Evolutionary conservation across 139 green algal species (phyloP), one percentile per base, ranked within the genome.

Genomic region (Mesostigma viride): DNA sequence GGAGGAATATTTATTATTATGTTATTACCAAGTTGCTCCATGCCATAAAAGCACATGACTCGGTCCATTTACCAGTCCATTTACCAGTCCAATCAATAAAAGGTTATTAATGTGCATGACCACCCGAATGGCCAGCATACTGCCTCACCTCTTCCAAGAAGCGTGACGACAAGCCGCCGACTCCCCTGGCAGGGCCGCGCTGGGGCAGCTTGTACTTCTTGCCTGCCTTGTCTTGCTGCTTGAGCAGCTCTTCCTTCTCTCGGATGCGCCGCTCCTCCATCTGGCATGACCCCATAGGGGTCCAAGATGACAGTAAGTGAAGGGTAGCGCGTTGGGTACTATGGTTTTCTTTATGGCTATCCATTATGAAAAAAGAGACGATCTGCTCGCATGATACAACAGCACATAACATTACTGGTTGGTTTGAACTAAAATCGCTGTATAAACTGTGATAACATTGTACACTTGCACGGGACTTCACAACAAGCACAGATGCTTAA

Each of bases 201-300:
- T 35, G 26, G 33, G n/a, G 24, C 27, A 31, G 58, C 8, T 2
- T 31, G 33, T 73, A 73, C 27, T 69, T 68, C 3, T 44, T 35
- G 24, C 64, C 59, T 0, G 27, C 22, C 40, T 45, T 73, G 31
- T 74, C 67, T 36, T 74, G 67, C 32, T 73, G 31, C 45, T 58
- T 28, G 20, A 20, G 24, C 26, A 74, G 32, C 1, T 60, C 40
- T 27, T 74, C 67, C 26, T 61, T 40, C 17, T 31, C 34, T n/a
- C 63, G 64, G 30, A 74, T 74, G 14, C 66, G 64, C 60, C 56
- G 45, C 59, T 74, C 65, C 40, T 31, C 65, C 35, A 27, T 34
- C 8, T 62, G 27, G 8, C 53, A 62, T 48, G 36, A 22, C 6
- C 11, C 36, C 6, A 11, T 11, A 48, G 6, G 36, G 6, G 36